Conservation (phyloP, 1,284 basidiomycete genomes). For the Microbotryum violaceum region DNA sequence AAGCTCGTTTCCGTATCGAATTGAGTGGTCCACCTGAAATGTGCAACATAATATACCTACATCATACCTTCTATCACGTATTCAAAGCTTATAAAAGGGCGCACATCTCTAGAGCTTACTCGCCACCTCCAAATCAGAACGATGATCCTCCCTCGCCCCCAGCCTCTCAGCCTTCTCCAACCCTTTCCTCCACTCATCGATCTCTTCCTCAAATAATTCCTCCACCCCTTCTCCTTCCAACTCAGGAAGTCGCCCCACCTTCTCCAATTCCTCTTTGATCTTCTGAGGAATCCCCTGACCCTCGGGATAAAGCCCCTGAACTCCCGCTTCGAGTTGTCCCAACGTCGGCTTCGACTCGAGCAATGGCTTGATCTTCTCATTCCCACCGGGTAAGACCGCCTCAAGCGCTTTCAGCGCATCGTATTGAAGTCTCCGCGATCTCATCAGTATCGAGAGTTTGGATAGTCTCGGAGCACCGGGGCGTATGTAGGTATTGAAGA, state of each 20-base stretch:
- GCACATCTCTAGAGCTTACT: too few species aligned
- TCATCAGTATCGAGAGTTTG: conserved; percentile 32
- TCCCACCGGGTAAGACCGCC: neutral
- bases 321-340: conserved; percentile 1
- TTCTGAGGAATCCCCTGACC: neutral
- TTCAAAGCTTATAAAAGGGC: too few species aligned
- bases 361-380: neutral
- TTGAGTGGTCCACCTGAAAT: too few species aligned
- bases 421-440: conserved; percentile 32
- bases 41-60: too few species aligned
- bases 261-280: neutral
- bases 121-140: conserved; percentile 4
- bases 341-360: conserved; percentile 17
- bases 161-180: conserved; percentile 8
- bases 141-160: conserved; percentile 5
- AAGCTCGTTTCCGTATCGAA: too few species aligned
- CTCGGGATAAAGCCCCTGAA: neutral
- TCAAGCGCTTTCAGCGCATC: conserved; percentile 6
- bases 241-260: neutral
- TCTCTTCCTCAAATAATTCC: conserved; percentile 10
- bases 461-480: conserved; percentile 16
- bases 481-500: conserved; percentile 41
- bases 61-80: too few species aligned
- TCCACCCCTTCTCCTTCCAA: conserved; percentile 1
- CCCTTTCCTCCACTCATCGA: conserved; percentile 5